Evolutionary conservation across 2,329 filamentous ascomycete species (phyloP), one percentile per base, ranked within the genome.

Genomic region (Fonsecaea erecta): DNA sequence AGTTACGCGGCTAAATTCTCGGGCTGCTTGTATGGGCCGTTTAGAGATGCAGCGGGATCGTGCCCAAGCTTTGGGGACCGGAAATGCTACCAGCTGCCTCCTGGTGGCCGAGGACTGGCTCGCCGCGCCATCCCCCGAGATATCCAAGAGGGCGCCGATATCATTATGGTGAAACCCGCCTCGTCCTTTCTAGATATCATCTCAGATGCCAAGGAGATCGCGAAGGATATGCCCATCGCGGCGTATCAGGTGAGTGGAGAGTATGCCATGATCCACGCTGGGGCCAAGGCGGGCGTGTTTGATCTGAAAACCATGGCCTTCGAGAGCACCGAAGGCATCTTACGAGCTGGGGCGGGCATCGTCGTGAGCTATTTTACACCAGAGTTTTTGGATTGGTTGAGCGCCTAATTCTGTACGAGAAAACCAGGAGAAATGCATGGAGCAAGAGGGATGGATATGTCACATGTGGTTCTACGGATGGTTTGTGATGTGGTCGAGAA

Each of bases 91-190:
- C 95, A 99, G 81, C 86, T 99, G 11, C 95, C 95, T 1, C 92
- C 93, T 0, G 93, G 93, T 67, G 95, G 93, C 28, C 90, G 95
- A 57, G 95, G 95, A 35, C 87, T 99, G 52, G 95, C 95, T 16
- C 88, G 95, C 70, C 88, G 95, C 71, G 95, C 95, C 55, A 97
- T 99, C 70, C 82, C 88, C 46, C 87, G 95, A 71, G 95, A 99
- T 76, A 94, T 99, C 71, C 85, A 85, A 69, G 95, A 99, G 80
- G 95, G 95, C 28, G 95, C 95, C 21, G 95, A 99, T 75, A 92
- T 97, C 72, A 97, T 99, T 79, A 97, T 99, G 94, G 95, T 99
- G 68, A 99, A 99, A 84, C 95, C 95, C 1, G 95, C 95, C 9
- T 91, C 91, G 73, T 92, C 94, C 78, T 99, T 97, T 77, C 85